These are phyloP conservation scores for Geosmithia putterillii DNA, from an alignment of 2,329 filamentous ascomycete genomes.

Conservation along the genomic window DNA sequence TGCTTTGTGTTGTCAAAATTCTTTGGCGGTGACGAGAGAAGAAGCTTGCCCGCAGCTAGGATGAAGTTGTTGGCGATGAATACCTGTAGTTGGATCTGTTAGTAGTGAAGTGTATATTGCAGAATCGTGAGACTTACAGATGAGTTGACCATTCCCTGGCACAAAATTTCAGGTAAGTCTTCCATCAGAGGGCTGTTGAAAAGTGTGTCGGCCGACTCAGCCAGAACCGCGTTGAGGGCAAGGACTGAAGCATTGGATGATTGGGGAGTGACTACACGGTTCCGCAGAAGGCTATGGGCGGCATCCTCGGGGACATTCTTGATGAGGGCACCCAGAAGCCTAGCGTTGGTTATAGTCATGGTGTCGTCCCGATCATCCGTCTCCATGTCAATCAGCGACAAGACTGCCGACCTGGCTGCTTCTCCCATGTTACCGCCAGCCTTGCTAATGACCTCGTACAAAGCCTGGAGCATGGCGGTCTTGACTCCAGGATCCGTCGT, in stretches of 20 bases:
- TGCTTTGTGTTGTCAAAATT: conserved; percentile 66
- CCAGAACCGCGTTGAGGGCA: conserved; percentile 76
- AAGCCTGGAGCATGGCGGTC: conserved; percentile 91
- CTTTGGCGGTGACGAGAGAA: conserved; percentile 57
- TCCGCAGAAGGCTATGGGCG: conserved; percentile 47
- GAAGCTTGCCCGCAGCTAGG: conserved; percentile 80
- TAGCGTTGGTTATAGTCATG: conserved; percentile 84
- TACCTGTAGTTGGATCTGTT: conserved; percentile 39
- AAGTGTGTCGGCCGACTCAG: conserved; percentile 64
- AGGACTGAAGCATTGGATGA: conserved; percentile 71
- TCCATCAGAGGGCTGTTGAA: conserved; percentile 53
- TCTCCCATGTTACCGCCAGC: conserved; percentile 93
- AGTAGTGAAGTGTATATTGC: not conserved
- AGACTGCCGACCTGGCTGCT: conserved; percentile 70
- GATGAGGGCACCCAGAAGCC: conserved; percentile 77
- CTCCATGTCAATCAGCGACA: conserved; percentile 80
- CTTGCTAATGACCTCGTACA: conserved; percentile 94
- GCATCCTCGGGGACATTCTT: conserved; percentile 70
- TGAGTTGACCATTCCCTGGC: conserved; percentile 65
- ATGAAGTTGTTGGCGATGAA: conserved; percentile 82
- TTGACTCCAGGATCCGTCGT: conserved; percentile 74
- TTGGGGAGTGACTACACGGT: conserved; percentile 66
- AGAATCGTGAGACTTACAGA: conserved; percentile 41
- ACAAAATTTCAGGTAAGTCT: conserved; percentile 65
- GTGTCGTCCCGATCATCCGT: conserved; percentile 59